Percentiles rank a stretch among this genome's conserved stretches.
Evolutionary conservation across 1,284 basidiomycete genomes (phyloP).

Genomic region (Cryptococcus sp.): DNA sequence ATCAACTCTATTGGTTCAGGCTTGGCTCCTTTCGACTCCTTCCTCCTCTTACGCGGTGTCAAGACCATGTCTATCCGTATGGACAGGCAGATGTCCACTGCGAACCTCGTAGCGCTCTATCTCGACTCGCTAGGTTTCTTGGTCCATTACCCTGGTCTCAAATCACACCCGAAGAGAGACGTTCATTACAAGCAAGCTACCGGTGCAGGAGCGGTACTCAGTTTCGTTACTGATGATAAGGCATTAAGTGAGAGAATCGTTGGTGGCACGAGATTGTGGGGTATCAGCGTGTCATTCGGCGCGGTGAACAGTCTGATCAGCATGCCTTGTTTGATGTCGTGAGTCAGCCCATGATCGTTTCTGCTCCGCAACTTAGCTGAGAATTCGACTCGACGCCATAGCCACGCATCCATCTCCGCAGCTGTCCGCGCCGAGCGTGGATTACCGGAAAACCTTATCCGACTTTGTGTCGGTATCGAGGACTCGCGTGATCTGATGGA

Average conservation of each 20-base stretch:
- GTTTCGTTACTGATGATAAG: conserved; percentile 92
- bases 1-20: conserved; percentile 99
- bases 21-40: conserved; percentile 91
- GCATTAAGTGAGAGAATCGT: conserved; percentile 89
- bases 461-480: conserved; percentile 97
- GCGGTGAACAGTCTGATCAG: conserved; percentile 98
- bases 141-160: conserved; percentile 91
- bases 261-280: conserved; percentile 89
- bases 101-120: conserved; percentile 83
- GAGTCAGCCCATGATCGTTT: conserved; percentile 52
- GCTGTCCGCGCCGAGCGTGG: conserved; percentile 89
- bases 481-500: conserved; percentile 90
- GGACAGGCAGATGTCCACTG: conserved; percentile 87
- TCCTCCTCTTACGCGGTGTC: conserved; percentile 90
- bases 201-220: conserved; percentile 91
- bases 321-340: conserved; percentile 99
- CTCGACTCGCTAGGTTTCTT: conserved; percentile 84
- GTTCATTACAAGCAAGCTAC: conserved; percentile 85
- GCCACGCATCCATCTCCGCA: conserved; percentile 96
- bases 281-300: conserved; percentile 96
- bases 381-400: conserved; percentile 45
- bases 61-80: conserved; percentile 97
- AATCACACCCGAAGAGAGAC: conserved; percentile 77
- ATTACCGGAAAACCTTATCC: conserved; percentile 95
- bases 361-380: conserved; percentile 2